Percentiles rank a stretch among this genome's conserved stretches.
phyloP scores from a whole-genome alignment of 2,329 filamentous ascomycete genomes.

The Colletotrichum tropicale region DNA sequence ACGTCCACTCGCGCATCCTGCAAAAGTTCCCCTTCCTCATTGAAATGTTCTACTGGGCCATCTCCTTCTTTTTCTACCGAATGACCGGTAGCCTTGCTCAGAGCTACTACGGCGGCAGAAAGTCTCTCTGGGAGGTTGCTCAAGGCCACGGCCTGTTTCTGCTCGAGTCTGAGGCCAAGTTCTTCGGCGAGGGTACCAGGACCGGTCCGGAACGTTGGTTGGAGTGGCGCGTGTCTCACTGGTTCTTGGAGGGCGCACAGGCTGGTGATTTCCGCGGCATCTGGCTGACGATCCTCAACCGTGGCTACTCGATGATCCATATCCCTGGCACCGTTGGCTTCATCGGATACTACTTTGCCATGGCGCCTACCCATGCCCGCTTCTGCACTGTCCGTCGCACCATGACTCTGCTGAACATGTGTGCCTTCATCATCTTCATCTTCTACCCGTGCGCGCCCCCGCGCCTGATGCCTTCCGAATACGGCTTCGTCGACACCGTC shows the following conservation, averaged over 20 bases:
- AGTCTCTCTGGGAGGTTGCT: slow-evolving; percentile 52
- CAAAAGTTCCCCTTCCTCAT: slow-evolving; percentile 72
- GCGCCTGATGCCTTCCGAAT: slow-evolving; percentile 62
- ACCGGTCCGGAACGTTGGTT: slow-evolving; percentile 49
- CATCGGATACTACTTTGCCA: slow-evolving; percentile 68
- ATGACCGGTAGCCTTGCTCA: slow-evolving; percentile 59
- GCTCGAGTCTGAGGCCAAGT: slow-evolving; percentile 60
- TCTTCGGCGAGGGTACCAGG: slow-evolving; percentile 29
- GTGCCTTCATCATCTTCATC: slow-evolving; percentile 67
- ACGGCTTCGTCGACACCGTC: slow-evolving; percentile 66
- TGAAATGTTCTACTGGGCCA: slow-evolving; percentile 77
- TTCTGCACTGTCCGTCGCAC: slow-evolving; percentile 41
- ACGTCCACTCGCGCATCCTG: slow-evolving; percentile 66
- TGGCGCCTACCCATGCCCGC: slow-evolving; percentile 45
- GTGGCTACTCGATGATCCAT: slow-evolving; percentile 63
- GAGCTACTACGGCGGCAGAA: slow-evolving; percentile 47
- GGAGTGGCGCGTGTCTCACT: slow-evolving; percentile 52
- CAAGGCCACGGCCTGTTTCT: slow-evolving; percentile 59
- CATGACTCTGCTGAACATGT: slow-evolving; percentile 63
- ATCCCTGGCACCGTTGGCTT: slow-evolving; percentile 67
- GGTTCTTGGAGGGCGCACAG: slow-evolving; percentile 45
- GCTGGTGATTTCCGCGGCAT: slow-evolving; percentile 16
- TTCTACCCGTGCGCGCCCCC: slow-evolving; percentile 69
- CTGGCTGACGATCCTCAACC: slow-evolving; percentile 59
- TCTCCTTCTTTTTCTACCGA: slow-evolving; percentile 69